Base-by-base conservation (phyloP, 1,284 basidiomycete species). In the Ganoderma sp. region DNA sequence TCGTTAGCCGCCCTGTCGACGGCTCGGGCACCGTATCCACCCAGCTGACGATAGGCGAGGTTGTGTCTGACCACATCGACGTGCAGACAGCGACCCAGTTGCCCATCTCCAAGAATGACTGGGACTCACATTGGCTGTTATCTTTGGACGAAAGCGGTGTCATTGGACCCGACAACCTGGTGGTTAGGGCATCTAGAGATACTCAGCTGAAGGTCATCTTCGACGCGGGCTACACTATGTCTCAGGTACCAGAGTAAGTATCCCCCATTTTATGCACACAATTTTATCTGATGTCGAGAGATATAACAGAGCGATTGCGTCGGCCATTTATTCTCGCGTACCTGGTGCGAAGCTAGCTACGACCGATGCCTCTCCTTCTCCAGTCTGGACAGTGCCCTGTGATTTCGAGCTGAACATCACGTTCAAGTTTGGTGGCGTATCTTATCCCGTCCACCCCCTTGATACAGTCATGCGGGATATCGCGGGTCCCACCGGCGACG, bases 181-280 rank as follows among this genome's bases (percentile, higher is more conserved):
- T 81, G 15, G 85, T 91, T 34, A 76, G 80, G 42, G 75, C 81
- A 25, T 80, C 82, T 3, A 79, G 83, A 65, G 78, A 77, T 43
- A 79, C 79, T 17, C 85, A 85, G 73, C 77, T 86, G 7, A 87
- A 85, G 2, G 86, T 84, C 28, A 80, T 91, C 12, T 81, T 92
- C 62, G 90, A 92, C 73, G 85, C 88, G 2, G 90, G 90, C 0
- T 91, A 89, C 74, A 85, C 87, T 0, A 77, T 91, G 15, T 85
- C 88, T 15, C 89, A 90, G 74, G 82, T 90, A 48, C 83, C 88
- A 52, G 74, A 79, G 87, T 88, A 75, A 52, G 82, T 77, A 57
- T 43, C 2, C 58, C 9, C 39, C 17, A 43, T 14, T 37, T 34
- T 58, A 67, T 39, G 43, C 25, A 50, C 32, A 41, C 43, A 50